phyloP scores from a whole-genome alignment of 2,329 filamentous ascomycete species.

The Fusarium sp. region DNA sequence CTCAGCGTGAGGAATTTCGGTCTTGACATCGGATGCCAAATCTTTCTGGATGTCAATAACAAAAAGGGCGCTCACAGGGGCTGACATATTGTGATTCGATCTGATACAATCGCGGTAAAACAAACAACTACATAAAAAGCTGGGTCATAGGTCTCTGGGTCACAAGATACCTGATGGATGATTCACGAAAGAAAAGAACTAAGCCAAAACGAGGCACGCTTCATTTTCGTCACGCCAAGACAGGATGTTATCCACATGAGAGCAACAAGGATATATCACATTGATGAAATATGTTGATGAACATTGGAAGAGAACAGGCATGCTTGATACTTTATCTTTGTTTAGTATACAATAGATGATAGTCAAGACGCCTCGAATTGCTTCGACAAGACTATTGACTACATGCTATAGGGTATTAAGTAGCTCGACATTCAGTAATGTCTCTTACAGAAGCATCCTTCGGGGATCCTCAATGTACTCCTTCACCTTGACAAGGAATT shows the following conservation, averaged over 20 bases:
- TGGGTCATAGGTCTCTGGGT: not conserved
- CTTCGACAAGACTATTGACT: conserved; percentile 10
- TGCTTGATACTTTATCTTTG: not conserved
- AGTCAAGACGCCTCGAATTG: conserved; percentile 4
- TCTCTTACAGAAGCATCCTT: conserved; percentile 79
- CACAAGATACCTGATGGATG: not conserved
- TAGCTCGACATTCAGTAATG: not conserved
- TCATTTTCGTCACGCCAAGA: not conserved
- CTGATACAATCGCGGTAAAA: not conserved
- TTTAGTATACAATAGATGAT: conserved; percentile 30
- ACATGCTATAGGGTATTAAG: conserved; percentile 34
- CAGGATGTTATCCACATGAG: not conserved
- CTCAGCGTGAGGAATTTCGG: conserved; percentile 10
- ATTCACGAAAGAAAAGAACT: not conserved
- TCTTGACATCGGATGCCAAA: conserved; percentile 10
- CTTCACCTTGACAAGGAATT: conserved; percentile 97
- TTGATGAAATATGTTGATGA: not conserved
- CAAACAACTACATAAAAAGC: not conserved
- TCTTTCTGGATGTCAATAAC: conserved; percentile 27
- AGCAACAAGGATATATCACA: not conserved
- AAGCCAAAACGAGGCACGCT: not conserved
- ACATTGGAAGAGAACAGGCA: not conserved
- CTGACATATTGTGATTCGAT: not conserved
- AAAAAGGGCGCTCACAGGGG: conserved; percentile 15
- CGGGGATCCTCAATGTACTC: conserved; percentile 96